Evolutionary conservation across 2,329 filamentous ascomycete species (phyloP).

Genomic region (Colletotrichum lindemuthianum): DNA sequence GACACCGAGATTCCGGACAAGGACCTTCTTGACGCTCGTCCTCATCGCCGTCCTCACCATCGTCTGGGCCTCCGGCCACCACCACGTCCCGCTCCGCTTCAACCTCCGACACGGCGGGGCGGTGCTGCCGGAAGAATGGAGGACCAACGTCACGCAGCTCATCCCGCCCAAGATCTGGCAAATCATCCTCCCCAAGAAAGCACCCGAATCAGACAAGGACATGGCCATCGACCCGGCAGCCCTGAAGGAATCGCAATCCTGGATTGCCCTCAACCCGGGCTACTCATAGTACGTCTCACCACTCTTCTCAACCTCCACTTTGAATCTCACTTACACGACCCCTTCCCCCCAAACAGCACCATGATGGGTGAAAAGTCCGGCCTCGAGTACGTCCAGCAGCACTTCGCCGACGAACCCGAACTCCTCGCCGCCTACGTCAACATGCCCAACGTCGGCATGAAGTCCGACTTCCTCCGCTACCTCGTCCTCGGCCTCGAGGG

Average conservation of each 20-base stretch:
- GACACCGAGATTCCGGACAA: neutral
- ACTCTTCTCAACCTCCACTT: neutral
- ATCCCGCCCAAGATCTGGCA: conserved; percentile 8
- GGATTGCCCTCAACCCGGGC: conserved; percentile 34
- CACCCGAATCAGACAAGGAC: neutral
- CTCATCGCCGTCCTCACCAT: neutral
- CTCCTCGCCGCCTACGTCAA: conserved; percentile 39
- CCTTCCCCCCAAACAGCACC: conserved; percentile 30
- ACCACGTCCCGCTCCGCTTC: neutral
- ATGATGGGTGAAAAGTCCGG: conserved; percentile 41
- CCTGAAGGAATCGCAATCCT: conserved; percentile 26
- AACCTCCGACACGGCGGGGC: neutral
- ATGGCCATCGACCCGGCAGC: conserved; percentile 4
- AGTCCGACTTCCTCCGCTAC: conserved; percentile 75
- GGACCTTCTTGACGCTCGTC: neutral
- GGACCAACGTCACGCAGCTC: conserved; percentile 13
- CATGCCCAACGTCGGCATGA: conserved; percentile 51
- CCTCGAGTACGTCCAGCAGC: conserved; percentile 39
- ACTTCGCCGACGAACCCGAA: conserved; percentile 35
- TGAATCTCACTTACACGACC: neutral
- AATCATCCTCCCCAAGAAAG: conserved; percentile 16
- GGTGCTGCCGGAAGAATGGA: neutral
- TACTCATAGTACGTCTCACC: conserved; percentile 28
- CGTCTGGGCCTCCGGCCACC: conserved; percentile 6
- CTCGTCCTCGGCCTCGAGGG: conserved; percentile 79